Percentiles rank a stretch among this genome's conserved stretches.
Evolutionary conservation across 2,329 filamentous ascomycete genomes (phyloP).

Genomic region (Alternaria postmessia): DNA sequence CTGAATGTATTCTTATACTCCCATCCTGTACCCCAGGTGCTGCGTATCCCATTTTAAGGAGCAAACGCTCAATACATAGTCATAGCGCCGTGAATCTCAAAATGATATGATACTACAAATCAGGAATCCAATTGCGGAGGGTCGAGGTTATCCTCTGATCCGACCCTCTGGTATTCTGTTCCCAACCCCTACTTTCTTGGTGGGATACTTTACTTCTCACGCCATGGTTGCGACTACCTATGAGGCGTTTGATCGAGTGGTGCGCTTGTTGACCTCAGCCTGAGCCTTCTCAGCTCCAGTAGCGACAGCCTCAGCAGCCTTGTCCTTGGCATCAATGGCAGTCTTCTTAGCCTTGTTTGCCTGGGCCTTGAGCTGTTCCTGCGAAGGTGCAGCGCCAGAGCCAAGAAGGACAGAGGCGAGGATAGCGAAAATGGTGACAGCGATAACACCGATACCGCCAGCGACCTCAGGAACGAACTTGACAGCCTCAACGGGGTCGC

Average conservation of each 20-base stretch:
- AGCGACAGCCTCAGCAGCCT: slow-evolving; percentile 71
- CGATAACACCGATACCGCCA: slow-evolving; percentile 75
- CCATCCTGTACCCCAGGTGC: slow-evolving; percentile 10
- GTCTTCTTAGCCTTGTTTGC: slow-evolving; percentile 80
- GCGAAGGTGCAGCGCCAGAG: slow-evolving; percentile 68
- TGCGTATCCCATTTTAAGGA: slow-evolving; percentile 29
- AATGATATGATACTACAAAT: slow-evolving; percentile 37
- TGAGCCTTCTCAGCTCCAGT: slow-evolving; percentile 78
- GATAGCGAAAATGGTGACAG: slow-evolving; percentile 74
- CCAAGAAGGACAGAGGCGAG: slow-evolving; percentile 73
- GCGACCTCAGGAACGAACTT: slow-evolving; percentile 93
- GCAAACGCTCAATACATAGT: slow-evolving; percentile 41
- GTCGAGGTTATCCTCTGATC: slow-evolving; percentile 21
- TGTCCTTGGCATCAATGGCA: slow-evolving; percentile 69
- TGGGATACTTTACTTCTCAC: slow-evolving; percentile 3
- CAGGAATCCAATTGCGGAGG: slow-evolving; percentile 33
- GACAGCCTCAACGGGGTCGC: slow-evolving; percentile 82
- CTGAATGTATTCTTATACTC: slow-evolving; percentile 2
- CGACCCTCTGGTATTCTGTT: slow-evolving; percentile 25
- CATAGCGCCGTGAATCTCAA: slow-evolving; percentile 35
- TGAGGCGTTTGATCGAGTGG: slow-evolving; percentile 54
- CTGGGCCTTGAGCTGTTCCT: slow-evolving; percentile 73
- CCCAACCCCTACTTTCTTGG: slow-evolving; percentile 1
- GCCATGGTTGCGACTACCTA: slow-evolving; percentile 16
- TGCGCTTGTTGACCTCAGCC: slow-evolving; percentile 70